Evolutionary conservation across 2,329 filamentous ascomycete species (phyloP), one percentile per base, ranked within the genome.

Genomic region (Pseudogymnoascus sp.): DNA sequence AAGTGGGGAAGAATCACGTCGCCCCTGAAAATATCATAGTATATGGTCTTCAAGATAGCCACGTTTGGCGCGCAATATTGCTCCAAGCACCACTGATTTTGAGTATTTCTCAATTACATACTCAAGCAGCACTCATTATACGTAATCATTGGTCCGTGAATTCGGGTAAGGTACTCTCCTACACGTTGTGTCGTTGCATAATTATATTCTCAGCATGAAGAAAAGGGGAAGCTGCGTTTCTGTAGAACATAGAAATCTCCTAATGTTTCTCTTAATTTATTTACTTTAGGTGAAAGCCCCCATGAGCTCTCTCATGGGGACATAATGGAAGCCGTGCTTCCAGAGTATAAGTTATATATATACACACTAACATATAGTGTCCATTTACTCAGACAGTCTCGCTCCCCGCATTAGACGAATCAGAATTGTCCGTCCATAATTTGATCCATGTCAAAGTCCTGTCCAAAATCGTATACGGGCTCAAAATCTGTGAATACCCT

Each of bases 401-500:
- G 13, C 7, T 48, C 43, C 13, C 43, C 3, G 25, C 19, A 48
- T 25, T 6, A n/a, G 19, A 14, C 21, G 21, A n/a, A 48, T 48
- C 13, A 48, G 19, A 48, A 48, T 25, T 48, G 43, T 25, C 43
- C 43, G 21, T 14, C 43, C 43, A 48, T 48, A 8, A 48, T 48
- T 48, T 48, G 34, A 64, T 66, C 34, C 64, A 60, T 64, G 21
- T 63, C 61, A 13, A 64, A 66, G 8, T 66, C 65, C 43, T 60
- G 65, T n/a, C 63, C 63, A n/a, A 57, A 62, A 61, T 66, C 60
- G 13, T 31, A 28, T 5, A 41, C 16, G 13, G 43, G 37, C 25
- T 66, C 62, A 34, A 64, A 62, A 31, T 66, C 65, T 6, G 37
- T 66, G 37, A 66, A 62, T 51, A 66, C 60, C 16, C 63, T 51